Percentiles rank a stretch among this genome's conserved stretches.
Evolutionary conservation across 2,329 filamentous ascomycete genomes (phyloP).

Genomic region (Chrysosphaeria jannelii): DNA sequence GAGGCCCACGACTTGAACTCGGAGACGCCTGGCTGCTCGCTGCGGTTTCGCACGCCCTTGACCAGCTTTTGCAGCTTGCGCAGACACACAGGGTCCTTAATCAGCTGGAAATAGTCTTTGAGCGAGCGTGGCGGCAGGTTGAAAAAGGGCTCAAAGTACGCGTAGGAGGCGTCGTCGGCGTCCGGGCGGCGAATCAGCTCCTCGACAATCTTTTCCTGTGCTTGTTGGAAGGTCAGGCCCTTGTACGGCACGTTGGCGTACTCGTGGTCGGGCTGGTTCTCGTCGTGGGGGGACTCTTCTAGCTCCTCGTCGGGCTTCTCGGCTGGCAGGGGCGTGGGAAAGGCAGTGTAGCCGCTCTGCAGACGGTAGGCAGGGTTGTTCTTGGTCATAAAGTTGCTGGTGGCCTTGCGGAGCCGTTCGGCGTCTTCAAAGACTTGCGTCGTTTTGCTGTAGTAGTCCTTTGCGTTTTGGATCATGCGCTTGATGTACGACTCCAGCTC

Average conservation of each 20-base stretch:
- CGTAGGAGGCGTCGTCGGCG: conserved; percentile 33
- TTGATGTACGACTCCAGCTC: conserved; percentile 63
- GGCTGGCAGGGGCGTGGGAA: conserved; percentile 38
- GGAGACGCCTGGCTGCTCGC: conserved; percentile 26
- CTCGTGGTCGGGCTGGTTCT: conserved; percentile 7
- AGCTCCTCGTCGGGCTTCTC: conserved; percentile 10
- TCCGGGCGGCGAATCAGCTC: conserved; percentile 42
- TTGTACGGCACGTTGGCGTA: conserved; percentile 30
- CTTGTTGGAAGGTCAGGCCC: conserved; percentile 51
- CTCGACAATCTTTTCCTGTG: conserved; percentile 58
- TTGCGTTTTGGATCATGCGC: conserved; percentile 65
- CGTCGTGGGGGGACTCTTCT: conserved; percentile 9
- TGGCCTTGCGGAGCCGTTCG: conserved; percentile 57
- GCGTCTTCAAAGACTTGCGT: conserved; percentile 55
- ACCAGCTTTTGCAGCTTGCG: conserved; percentile 50
- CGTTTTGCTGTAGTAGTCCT: conserved; percentile 48
- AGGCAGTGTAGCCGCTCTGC: conserved; percentile 31
- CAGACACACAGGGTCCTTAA: conserved; percentile 52
- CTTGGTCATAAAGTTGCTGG: conserved; percentile 69
- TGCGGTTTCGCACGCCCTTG: conserved; percentile 38
- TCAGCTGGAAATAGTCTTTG: conserved; percentile 66
- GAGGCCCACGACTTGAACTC: conserved; percentile 59
- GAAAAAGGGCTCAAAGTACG: conserved; percentile 42
- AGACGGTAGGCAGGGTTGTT: conserved; percentile 57
- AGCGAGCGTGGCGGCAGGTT: conserved; percentile 45